Conservation (phyloP, 2,329 filamentous ascomycete genomes). For the Xylariaceae sp. region DNA sequence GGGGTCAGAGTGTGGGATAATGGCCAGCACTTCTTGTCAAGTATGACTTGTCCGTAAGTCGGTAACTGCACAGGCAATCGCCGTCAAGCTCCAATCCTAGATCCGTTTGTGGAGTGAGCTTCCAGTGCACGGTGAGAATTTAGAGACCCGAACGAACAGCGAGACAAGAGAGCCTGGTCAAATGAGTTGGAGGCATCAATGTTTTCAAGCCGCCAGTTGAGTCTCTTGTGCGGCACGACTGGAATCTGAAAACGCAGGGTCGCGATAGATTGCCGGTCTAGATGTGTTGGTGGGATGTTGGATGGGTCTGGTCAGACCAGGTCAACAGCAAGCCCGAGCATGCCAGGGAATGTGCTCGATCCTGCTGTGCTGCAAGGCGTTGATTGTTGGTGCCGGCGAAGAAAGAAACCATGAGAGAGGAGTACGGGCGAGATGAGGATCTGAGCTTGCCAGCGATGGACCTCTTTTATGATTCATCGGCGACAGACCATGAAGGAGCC, state of each 20-base stretch:
- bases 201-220: conserved; percentile 1
- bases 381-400: neutral
- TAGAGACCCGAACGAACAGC: conserved; percentile 1
- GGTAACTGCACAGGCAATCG: conserved; percentile 3
- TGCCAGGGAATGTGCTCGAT: neutral
- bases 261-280: conserved; percentile 4
- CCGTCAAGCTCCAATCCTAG: neutral
- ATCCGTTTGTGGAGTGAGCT: neutral
- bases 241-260: conserved; percentile 10
- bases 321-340: conserved; percentile 6
- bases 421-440: no score
- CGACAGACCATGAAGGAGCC: no score
- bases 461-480: no score
- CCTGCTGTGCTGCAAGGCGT: neutral
- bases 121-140: neutral
- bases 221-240: neutral
- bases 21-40: conserved; percentile 4
- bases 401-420: neutral
- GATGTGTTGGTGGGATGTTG: conserved; percentile 10
- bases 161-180: neutral
- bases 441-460: no score
- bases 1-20: conserved; percentile 9
- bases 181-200: conserved; percentile 1
- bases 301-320: neutral
- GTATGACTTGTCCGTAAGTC: conserved; percentile 10